These are phyloP conservation scores for Suillus tomentosus DNA, from an alignment of 768 basidiomycete genomes.

Conservation along the genomic window DNA sequence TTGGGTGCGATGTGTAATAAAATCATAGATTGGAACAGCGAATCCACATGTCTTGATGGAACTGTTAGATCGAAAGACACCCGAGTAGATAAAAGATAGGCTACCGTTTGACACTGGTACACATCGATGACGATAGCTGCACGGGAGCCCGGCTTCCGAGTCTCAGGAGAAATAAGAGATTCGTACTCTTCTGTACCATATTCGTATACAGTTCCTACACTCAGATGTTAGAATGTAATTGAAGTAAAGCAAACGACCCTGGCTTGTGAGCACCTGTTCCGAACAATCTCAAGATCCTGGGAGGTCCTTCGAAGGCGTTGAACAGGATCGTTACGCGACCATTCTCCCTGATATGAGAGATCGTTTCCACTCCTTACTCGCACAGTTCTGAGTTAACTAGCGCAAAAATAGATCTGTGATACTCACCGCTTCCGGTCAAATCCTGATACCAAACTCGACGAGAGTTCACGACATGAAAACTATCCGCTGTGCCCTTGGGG, in stretches of 20 bases:
- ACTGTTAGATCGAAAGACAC: not conserved
- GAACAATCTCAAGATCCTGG: conserved; percentile 57
- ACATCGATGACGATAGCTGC: conserved; percentile 62
- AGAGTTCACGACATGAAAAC: conserved; percentile 59
- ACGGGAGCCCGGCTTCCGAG: conserved; percentile 59
- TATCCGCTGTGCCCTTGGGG: conserved; percentile 63
- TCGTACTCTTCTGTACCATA: conserved; percentile 65
- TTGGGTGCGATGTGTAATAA: conserved; percentile 54
- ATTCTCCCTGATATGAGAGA: conserved; percentile 64
- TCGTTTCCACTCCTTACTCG: conserved; percentile 54
- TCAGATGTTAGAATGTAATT: conserved; percentile 1
- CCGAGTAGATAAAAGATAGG: not conserved
- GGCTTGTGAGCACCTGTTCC: conserved; percentile 47
- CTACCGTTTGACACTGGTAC: conserved; percentile 53
- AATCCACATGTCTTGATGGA: conserved; percentile 61
- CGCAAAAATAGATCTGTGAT: not conserved
- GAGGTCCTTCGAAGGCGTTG: conserved; percentile 61
- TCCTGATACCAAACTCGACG: conserved; percentile 74
- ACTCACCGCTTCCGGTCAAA: conserved; percentile 62
- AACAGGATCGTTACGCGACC: conserved; percentile 65
- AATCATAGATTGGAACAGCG: conserved; percentile 62
- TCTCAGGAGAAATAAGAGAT: conserved; percentile 46
- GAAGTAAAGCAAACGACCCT: not conserved
- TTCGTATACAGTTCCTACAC: conserved; percentile 59
- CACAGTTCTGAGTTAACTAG: not conserved